Evolutionary conservation across 805 yeast genomes (phyloP), one percentile per base, ranked within the genome.

Genomic region (Lipomyces chichibuensis): DNA sequence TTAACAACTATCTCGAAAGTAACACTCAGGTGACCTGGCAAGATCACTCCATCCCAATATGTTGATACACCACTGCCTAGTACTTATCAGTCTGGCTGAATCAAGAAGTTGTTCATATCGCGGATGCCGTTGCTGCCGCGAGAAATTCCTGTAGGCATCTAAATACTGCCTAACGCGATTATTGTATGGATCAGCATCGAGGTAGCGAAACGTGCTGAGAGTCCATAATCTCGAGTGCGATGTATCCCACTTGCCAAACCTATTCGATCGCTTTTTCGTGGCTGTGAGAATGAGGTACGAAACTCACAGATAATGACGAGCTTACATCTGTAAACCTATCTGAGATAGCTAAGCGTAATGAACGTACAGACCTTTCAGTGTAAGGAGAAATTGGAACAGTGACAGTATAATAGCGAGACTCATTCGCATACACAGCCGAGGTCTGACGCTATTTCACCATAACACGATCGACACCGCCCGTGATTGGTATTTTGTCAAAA

Each of bases 111-210:
- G 63, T 32, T 63, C 66, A 59, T 59, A 63, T 43, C 66, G 29
- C 20, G 66, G 66, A 32, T 59, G 58, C 35, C 46, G 35, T 2
- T 14, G 20, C 56, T 35, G 59, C 49, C 60, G 37, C 5, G 32
- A 20, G 9, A 53, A 57, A 43, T 60, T 20, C 23, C 67, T 37
- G 32, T 60, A 29, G 3, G 67, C 67, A 23, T 64, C 67, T 17
- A 64, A 56, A 7, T 60, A 32, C 35, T 64, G 67, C 49, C 52
- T 55, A 52, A 64, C 67, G 1, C 67, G 60, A 33, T 53, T 54
- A 37, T 23, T 25, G 54, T 64, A 60, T 6, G 67, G 67, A 56
- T 64, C 67, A 32, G 27, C 43, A 17, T 33, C 25, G 20, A 37
- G 59, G 23, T 56, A 56, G 27, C 33, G 43, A 35, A 56, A 56